phyloP scores from a whole-genome alignment of 1,284 basidiomycete species.

The Tylopilus orsonianus region DNA sequence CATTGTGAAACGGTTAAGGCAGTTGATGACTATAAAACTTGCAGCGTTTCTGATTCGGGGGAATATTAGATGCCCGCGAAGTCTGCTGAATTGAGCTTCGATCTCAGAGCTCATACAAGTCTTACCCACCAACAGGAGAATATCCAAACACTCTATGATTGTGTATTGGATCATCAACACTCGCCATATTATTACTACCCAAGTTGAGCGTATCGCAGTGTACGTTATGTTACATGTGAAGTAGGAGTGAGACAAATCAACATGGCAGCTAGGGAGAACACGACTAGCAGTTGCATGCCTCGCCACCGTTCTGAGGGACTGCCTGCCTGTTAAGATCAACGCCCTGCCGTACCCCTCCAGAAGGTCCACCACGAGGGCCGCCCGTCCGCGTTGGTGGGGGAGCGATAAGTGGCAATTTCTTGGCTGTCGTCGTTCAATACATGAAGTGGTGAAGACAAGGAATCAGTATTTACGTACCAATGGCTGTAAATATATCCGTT shows the following conservation, averaged over 20 bases:
- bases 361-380: constrained; percentile 42
- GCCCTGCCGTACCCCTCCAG: constrained; percentile 50
- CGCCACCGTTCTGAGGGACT: constrained; percentile 46
- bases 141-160: background rate
- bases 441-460: background rate
- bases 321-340: constrained; percentile 76
- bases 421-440: constrained; percentile 48
- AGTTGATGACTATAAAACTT: background rate
- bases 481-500: constrained; percentile 83
- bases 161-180: constrained; percentile 12
- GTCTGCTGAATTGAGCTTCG: too few relatives aligned
- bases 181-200: constrained; percentile 25
- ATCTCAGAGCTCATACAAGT: background rate
- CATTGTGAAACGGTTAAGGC: background rate
- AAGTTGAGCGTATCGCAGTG: constrained; percentile 30
- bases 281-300: constrained; percentile 72
- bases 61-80: too few relatives aligned
- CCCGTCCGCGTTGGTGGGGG: constrained; percentile 60
- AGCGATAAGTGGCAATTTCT: constrained; percentile 78
- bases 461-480: constrained; percentile 48
- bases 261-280: constrained; percentile 3
- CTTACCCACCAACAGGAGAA: too few relatives aligned
- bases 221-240: constrained; percentile 34
- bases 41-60: too few relatives aligned
- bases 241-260: constrained; percentile 15